phyloP scores from a whole-genome alignment of 1,284 basidiomycete genomes.

The Cryptococcus hybrid region DNA sequence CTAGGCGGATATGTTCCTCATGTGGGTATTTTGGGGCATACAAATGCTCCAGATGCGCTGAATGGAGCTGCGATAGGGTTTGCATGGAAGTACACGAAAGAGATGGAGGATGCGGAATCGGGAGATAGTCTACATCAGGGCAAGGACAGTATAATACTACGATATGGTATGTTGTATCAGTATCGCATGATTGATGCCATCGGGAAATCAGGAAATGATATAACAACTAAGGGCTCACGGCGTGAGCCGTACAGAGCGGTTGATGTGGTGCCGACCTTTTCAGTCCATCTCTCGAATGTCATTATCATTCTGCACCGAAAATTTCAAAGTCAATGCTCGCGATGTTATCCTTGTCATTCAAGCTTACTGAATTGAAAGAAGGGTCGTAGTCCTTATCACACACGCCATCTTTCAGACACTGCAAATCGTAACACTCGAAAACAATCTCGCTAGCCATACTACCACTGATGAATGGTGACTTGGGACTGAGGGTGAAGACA shows the following conservation, averaged over 20 bases:
- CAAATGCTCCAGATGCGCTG: slow-evolving; percentile 35
- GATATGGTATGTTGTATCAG: background rate
- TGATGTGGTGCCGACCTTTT: too few relatives aligned
- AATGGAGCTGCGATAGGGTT: slow-evolving; percentile 37
- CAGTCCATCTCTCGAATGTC: too few relatives aligned
- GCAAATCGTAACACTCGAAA: background rate
- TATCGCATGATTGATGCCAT: background rate
- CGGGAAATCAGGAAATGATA: background rate
- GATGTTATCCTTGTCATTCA: too few relatives aligned
- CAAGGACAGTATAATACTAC: background rate
- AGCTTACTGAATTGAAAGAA: background rate
- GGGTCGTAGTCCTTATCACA: background rate
- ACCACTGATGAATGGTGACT: background rate
- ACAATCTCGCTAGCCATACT: background rate
- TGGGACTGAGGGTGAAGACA: background rate
- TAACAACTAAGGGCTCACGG: background rate
- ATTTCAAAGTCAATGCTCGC: too few relatives aligned
- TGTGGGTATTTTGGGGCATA: slow-evolving; percentile 44
- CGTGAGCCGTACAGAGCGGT: background rate
- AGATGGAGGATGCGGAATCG: slow-evolving; percentile 46
- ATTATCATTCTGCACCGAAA: too few relatives aligned
- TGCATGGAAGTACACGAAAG: slow-evolving; percentile 39
- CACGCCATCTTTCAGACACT: background rate
- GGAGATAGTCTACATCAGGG: slow-evolving; percentile 14
- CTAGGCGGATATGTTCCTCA: slow-evolving; percentile 35